Conservation (phyloP, 306 rosid species). For the Fragaria ananassa region DNA sequence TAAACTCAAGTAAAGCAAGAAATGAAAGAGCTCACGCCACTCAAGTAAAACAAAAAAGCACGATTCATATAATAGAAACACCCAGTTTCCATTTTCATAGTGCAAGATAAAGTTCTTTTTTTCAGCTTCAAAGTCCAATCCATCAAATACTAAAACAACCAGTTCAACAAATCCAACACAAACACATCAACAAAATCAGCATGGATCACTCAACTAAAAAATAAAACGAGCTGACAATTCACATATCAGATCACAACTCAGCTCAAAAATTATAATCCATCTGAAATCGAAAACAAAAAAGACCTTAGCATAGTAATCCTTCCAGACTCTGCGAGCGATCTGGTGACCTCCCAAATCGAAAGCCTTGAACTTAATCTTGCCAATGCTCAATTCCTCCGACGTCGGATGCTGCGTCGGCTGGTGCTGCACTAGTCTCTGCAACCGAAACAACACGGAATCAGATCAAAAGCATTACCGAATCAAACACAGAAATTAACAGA, state of each 20-base stretch:
- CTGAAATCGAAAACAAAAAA: neutral
- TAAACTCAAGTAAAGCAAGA: neutral
- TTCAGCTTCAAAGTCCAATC: conserved; percentile 5
- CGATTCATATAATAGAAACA: no score
- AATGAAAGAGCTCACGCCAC: neutral
- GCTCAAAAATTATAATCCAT: neutral
- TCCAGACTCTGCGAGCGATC: conserved; percentile 95
- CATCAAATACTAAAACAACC: neutral
- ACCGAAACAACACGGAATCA: neutral
- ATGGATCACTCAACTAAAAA: neutral
- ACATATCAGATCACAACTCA: neutral
- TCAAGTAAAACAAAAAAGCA: neutral
- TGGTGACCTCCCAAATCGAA: conserved; percentile 95
- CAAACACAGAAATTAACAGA: no score
- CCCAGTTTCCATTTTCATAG: neutral
- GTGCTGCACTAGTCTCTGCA: conserved; percentile 91
- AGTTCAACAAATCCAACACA: neutral
- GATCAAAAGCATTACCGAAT: neutral
- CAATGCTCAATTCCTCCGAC: conserved; percentile 91
- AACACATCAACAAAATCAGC: neutral
- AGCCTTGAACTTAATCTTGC: conserved; percentile 89
- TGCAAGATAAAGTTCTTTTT: neutral
- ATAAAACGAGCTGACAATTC: neutral
- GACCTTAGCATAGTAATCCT: conserved; percentile 95
- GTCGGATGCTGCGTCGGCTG: conserved; percentile 93